A percentile compares a stretch with the other conserved stretches of the same genome.
Conservation (phyloP, 2,329 filamentous ascomycete genomes). For the Trichoderma sp. region DNA sequence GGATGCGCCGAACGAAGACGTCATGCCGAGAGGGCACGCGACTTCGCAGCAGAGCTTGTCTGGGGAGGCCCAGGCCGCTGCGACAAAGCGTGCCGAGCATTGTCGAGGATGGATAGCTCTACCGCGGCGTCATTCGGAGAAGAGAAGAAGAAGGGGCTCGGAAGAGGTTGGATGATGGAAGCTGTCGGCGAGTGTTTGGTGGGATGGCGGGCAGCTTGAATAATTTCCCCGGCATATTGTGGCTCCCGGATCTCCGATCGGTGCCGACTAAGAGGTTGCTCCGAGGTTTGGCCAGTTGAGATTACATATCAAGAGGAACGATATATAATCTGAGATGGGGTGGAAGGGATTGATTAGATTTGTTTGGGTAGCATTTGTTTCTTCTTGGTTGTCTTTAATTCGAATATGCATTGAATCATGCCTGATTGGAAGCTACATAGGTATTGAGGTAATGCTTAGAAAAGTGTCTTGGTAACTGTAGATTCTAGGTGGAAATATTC, state of each 20-base stretch:
- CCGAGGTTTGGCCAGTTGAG: conserved; percentile 2
- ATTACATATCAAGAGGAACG: neutral
- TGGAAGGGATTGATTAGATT: neutral
- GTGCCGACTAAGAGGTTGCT: neutral
- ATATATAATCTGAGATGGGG: neutral
- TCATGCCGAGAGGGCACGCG: conserved; percentile 24
- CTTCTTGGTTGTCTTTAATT: neutral
- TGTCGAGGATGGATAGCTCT: conserved; percentile 13
- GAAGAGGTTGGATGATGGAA: neutral
- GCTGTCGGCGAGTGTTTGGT: neutral
- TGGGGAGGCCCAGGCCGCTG: conserved; percentile 31
- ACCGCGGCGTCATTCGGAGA: conserved; percentile 22
- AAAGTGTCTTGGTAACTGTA: neutral
- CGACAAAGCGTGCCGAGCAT: conserved; percentile 34
- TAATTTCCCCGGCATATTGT: neutral
- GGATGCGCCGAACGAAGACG: conserved; percentile 31
- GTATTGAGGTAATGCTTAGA: neutral
- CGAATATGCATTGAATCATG: neutral
- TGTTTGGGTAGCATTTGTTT: neutral
- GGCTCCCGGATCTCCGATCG: conserved; percentile 4
- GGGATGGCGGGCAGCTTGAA: neutral
- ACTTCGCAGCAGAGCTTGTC: conserved; percentile 23
- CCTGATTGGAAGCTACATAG: neutral
- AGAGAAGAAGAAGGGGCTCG: neutral
- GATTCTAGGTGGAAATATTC: no score